Base-by-base conservation (phyloP, 345 rosid species). In the Erucastrum elatum region DNA sequence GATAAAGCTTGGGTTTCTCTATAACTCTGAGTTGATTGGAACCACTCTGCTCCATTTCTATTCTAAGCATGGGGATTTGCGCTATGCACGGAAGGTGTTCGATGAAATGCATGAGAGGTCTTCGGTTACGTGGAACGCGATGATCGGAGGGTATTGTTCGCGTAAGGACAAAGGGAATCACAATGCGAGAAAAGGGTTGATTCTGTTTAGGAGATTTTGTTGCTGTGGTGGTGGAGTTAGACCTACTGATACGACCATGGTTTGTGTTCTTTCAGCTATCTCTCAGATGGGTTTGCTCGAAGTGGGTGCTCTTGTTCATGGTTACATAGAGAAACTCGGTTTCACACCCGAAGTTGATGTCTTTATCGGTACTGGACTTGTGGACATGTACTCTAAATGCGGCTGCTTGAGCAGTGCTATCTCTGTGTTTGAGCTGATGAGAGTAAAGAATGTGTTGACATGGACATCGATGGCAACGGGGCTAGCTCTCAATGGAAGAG, bases 401-500 rank as follows among this genome's bases (percentile, higher is more conserved):
- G 92, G 92, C 64, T 83, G 84, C 67, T 75, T 87, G 4, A 76
- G 77, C 16, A 72, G 77, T 8, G 90, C 91, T 35, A 33, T 73
- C 21, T 67, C 58, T 0, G 70, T 82, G 6, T 90, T 90, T 70
- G 58, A 44, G 34, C 67, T 31, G 67, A 88, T 87, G 92, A 82
- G 71, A 66, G 80, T 68, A 13, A 88, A 81, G 77, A 87, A 86
- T 79, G 87, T 85, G 8, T 81, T 86, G 66, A 88, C 92, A 15
- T 90, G 95, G 92, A 87, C 88, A 11, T 87, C 95, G 33, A 75
- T 86, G 88, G 88, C 81, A 2, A 82, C 88, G 8, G 91, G 91
- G 31, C 64, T 87, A 35, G 95, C 95, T 53, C 64, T 86, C 80
- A 88, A 88, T 61, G 89, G 90, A n/a, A 87, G 74, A 78, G 92